Base-by-base conservation (phyloP, 768 basidiomycete genomes). In the Gelatoporia subvermispora region DNA sequence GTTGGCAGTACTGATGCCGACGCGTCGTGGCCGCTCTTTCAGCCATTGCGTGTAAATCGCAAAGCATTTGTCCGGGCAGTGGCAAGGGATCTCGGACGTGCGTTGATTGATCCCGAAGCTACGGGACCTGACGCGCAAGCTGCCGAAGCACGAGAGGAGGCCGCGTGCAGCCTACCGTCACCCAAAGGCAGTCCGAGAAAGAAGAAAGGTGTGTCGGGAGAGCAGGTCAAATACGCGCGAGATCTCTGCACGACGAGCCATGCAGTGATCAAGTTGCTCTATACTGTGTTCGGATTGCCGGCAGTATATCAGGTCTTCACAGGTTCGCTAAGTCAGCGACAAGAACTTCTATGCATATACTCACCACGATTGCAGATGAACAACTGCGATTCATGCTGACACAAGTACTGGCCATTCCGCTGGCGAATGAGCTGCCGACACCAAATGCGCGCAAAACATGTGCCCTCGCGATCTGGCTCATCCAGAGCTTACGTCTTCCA, bases 391-490 rank as follows among this genome's bases (percentile, higher is more conserved):
- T 69, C 24, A 77, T 93, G 48, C 63, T 92, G 28, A 77, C 79
- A 2, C 73, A 75, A 10, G 71, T 86, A 8, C 69, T 92, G 8
- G 79, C 83, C 7, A 88, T 93, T 51, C 88, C 88, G 2, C 69
- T 89, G 18, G 77, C 85, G 0, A 69, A 75, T 4, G 70, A 76
- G 22, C 65, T 93, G 0, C 90, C 88, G 2, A 90, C 88, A 4
- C 85, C 85, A 4, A 91, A 91, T 60, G 78, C 86, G 10, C 80
- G 90, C n/a, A 93, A 93, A 63, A 92, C 90, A 1, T 89, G 78
- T 49, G 87, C 86, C 2, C 66, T 92, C 21, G 76, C 84, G 2
- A 85, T 91, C 20, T 85, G 81, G 79, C 68, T 89, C 4, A 57
- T 93, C 20, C 87, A 89, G 58, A 69, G 68, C 2, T 86, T 88